Evolutionary conservation across 2,329 filamentous ascomycete species (phyloP), one percentile per base, ranked within the genome.

Genomic region (Clonostachys rosea): DNA sequence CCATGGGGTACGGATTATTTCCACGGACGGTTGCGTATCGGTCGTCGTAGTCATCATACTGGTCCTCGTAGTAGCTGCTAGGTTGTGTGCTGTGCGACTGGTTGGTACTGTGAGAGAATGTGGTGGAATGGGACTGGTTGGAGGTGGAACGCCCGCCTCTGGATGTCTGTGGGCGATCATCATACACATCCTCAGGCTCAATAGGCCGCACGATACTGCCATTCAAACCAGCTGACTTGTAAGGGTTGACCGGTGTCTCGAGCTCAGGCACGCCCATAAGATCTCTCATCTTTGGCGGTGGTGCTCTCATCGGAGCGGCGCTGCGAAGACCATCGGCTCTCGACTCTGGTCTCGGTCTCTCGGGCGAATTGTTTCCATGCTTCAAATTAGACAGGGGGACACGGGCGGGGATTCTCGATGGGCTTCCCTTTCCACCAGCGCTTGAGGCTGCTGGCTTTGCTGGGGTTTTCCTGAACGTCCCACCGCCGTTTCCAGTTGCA

Each of bases 231-330:
- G 68, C 58, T 11, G 67, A 61, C 43, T 73, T 73, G 57, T 79
- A 80, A 6, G 69, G 69, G 52, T 74, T 75, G 13, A 53, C 54
- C 0, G 75, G 75, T 1, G 76, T 73, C 49, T 76, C 74, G 16
- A 82, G 66, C 44, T 79, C 74, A 3, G 75, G 71, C 9, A 73
- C 66, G 8, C 72, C 68, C 42, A 69, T 61, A 44, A 96, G 75
- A 40, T 95, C 90, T 54, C 92, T 84, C 91, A 97, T 96, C 65
- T 91, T 94, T 43, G 92, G 92, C 12, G 91, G 91, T 35, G 90
- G 89, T 2, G 85, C 85, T 51, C 83, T 76, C 59, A 76, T 64
- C 1, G 79, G 80, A 45, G 80, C 78, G 24, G 76, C 79, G 20
- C 72, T 69, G 14, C 79, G 75, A 47, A 80, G 63, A 45, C 74